Evolutionary conservation across 2,329 filamentous ascomycete genomes (phyloP).

Genomic region (Colletotrichum noveboracense): DNA sequence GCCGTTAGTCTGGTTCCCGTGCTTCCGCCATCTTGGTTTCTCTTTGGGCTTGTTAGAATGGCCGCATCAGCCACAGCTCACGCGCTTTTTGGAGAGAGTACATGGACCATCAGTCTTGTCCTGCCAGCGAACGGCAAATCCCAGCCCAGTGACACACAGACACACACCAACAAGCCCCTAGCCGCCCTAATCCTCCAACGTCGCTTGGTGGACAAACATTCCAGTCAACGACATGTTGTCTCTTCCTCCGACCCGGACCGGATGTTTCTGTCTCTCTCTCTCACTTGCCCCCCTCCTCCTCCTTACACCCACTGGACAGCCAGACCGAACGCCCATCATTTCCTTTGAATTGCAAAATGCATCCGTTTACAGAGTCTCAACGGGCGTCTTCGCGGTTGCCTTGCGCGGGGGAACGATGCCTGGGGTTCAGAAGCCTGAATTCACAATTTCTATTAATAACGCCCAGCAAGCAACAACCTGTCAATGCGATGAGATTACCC

Average conservation of each 20-base stretch:
- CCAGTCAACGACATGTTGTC: slow-evolving; percentile 10
- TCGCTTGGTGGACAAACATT: slow-evolving; percentile 12
- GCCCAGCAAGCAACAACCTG: neutral
- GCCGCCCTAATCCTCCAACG: neutral
- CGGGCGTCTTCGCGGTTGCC: neutral
- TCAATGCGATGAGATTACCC: slow-evolving; percentile 20
- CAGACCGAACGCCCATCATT: neutral
- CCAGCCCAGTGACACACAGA: neutral
- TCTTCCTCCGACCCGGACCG: neutral
- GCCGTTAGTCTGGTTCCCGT: neutral
- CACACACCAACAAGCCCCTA: neutral
- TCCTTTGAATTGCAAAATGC: neutral
- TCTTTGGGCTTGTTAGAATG: neutral
- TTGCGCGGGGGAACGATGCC: neutral
- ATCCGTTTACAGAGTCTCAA: neutral
- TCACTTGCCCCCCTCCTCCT: neutral
- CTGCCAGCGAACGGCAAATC: neutral
- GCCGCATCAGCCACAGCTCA: neutral
- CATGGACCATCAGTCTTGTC: neutral
- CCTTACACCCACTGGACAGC: neutral
- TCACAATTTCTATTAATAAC: slow-evolving; percentile 4
- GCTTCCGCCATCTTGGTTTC: neutral
- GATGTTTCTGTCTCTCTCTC: neutral
- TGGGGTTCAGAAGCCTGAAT: neutral
- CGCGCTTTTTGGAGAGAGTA: neutral